Evolutionary conservation across 768 basidiomycete species (phyloP).

Genomic region (Mycena indigotica): DNA sequence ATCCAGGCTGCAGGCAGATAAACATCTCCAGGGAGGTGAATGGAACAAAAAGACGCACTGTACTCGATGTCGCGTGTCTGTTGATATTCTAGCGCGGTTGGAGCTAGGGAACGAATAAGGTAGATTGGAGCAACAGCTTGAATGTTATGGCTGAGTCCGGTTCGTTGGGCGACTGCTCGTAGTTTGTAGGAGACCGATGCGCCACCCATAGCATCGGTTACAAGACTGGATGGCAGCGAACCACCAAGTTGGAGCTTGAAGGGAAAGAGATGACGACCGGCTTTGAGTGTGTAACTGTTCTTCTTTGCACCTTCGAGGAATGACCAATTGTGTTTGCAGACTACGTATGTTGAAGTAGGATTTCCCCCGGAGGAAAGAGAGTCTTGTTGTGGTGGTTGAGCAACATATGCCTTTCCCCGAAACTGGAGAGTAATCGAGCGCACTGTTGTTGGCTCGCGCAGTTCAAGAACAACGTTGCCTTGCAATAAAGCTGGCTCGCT

Average conservation of each 20-base stretch:
- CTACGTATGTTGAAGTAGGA: slow-evolving; percentile 55
- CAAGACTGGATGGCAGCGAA: slow-evolving; percentile 76
- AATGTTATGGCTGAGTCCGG: slow-evolving; percentile 68
- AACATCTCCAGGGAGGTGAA: neutral
- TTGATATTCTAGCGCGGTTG: slow-evolving; percentile 90
- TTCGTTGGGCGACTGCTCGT: slow-evolving; percentile 75
- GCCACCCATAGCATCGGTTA: slow-evolving; percentile 55
- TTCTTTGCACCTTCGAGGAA: slow-evolving; percentile 84
- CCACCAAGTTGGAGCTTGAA: slow-evolving; percentile 88
- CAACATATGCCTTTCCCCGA: slow-evolving; percentile 77
- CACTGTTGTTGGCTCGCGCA: slow-evolving; percentile 80
- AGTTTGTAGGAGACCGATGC: slow-evolving; percentile 84
- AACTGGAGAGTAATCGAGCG: slow-evolving; percentile 84
- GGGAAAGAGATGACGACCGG: slow-evolving; percentile 89
- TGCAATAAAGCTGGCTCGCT: slow-evolving; percentile 80
- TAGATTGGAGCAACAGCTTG: slow-evolving; percentile 62
- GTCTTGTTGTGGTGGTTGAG: slow-evolving; percentile 53
- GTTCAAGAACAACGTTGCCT: slow-evolving; percentile 77
- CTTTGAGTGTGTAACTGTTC: slow-evolving; percentile 86
- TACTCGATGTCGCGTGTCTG: slow-evolving; percentile 95
- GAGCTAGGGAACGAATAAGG: slow-evolving; percentile 72
- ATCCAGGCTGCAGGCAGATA: slow-evolving; percentile 67
- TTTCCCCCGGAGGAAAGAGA: slow-evolving; percentile 54
- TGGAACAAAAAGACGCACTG: slow-evolving; percentile 1
- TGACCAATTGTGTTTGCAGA: slow-evolving; percentile 88